Evolutionary conservation across 2,329 filamentous ascomycete species (phyloP), one percentile per base, ranked within the genome.

Genomic region (Hirsutella thompsonii): DNA sequence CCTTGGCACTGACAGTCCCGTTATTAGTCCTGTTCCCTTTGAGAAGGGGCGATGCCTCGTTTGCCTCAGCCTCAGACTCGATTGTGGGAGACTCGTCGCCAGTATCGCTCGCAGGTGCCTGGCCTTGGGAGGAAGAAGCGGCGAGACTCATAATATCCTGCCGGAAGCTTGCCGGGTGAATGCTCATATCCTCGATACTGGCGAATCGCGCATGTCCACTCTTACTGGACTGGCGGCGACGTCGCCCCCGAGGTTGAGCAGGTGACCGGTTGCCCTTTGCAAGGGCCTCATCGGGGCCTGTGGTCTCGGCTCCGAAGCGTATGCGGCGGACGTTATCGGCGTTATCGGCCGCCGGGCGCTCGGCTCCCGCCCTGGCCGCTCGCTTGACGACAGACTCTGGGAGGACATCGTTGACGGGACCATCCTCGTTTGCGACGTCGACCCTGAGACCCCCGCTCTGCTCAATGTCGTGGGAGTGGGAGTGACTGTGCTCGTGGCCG

Each of bases 121-220:
- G 72, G 3, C 76, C 76, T 4, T 69, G 66, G 36, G 45, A 43
- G 3, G 51, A 52, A 10, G 54, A 49, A 6, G 56, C 51, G 23
- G 79, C 67, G 39, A 76, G 74, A 44, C 79, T 81, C 49, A 96
- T 93, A 51, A 98, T 94, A 42, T 90, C 87, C 58, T 94, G 84
- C 49, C 92, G 74, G 68, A 96, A 88, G 47, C 82, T 90, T 20
- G 87, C 83, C 3, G 92, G 92, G 56, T 95, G 84, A 40, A 94
- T 84, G 56, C 81, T 85, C 49, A 93, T 82, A 42, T 88, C 74
- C 28, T 80, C 62, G 67, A 88, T 64, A 66, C 72, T 79, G 44
- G 76, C 64, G 47, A 82, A 72, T 51, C 76, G 78, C 42, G 67
- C 67, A 45, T 74, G 72, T 47, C 74, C 69, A 49, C 61, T 70